phyloP scores from a whole-genome alignment of 805 yeast genomes.

The Pichia cephalocereana region DNA sequence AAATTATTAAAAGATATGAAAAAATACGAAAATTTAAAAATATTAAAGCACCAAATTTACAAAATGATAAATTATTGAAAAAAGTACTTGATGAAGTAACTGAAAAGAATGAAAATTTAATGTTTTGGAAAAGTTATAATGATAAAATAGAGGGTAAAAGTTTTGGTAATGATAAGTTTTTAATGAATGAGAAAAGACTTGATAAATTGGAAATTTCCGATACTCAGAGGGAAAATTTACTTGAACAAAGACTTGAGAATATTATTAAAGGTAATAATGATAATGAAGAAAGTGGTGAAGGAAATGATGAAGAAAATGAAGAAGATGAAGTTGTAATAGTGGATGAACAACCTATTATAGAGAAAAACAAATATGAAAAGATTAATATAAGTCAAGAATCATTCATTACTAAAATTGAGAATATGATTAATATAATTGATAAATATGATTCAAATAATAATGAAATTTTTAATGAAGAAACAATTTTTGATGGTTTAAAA shows the following conservation, averaged over 20 bases:
- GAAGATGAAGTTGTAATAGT: neutral
- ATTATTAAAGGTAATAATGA: neutral
- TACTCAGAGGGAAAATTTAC: neutral
- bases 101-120: neutral
- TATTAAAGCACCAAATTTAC: conserved; percentile 2
- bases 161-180: neutral
- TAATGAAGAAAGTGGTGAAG: too few relatives aligned
- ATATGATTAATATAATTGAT: conserved; percentile 5
- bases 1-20: conserved; percentile 1
- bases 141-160: neutral
- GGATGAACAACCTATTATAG: neutral
- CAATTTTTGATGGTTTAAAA: conserved; percentile 16
- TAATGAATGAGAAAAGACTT: conserved; percentile 5
- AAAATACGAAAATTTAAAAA: conserved; percentile 2
- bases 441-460: conserved; percentile 1
- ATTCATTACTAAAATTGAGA: conserved; percentile 8
- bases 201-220: neutral
- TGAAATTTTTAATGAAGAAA: conserved; percentile 5
- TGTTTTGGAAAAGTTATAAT: conserved; percentile 5
- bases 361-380: neutral
- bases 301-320: neutral
- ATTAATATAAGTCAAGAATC: conserved; percentile 8
- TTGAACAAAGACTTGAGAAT: neutral
- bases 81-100: conserved; percentile 4
- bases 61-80: conserved; percentile 6